These are phyloP conservation scores for Candida vaughaniae DNA, from an alignment of 805 yeast species.

Conservation along the genomic window DNA sequence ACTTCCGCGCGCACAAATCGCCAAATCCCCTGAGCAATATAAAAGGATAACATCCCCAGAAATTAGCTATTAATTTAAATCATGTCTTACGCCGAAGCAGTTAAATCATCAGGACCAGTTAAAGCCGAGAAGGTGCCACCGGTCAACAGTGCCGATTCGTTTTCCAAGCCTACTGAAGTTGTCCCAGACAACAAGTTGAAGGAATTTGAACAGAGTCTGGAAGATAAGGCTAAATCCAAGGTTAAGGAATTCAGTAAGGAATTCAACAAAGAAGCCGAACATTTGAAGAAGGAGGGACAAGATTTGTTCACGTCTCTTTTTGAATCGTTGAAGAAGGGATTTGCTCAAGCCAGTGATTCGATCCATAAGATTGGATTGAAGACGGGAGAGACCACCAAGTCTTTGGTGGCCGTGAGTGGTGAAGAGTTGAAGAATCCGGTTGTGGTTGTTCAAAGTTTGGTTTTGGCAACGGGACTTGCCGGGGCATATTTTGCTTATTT, in stretches of 20 bases:
- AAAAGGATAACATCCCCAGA: constrained; percentile 4
- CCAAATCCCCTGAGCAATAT: not conserved
- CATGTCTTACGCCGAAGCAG: constrained; percentile 40
- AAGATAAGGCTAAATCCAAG: constrained; percentile 15
- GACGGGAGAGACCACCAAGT: constrained; percentile 13
- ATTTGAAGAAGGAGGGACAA: constrained; percentile 18
- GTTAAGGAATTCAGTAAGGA: constrained; percentile 17
- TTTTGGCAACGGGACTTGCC: constrained; percentile 47
- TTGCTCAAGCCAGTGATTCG: constrained; percentile 4
- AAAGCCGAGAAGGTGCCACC: constrained; percentile 32
- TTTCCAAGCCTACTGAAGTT: constrained; percentile 13
- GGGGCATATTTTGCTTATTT: constrained; percentile 51
- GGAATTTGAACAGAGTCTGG: constrained; percentile 16
- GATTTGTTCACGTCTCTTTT: constrained; percentile 21
- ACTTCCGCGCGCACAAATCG: not conserved
- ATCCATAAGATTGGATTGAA: constrained; percentile 11
- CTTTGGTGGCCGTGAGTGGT: constrained; percentile 17
- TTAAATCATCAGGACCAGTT: constrained; percentile 38
- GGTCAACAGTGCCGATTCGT: constrained; percentile 22
- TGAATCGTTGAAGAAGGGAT: constrained; percentile 3
- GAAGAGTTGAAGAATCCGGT: constrained; percentile 61
- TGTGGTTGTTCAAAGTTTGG: constrained; percentile 52
- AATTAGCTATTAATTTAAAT: not conserved
- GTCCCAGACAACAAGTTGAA: constrained; percentile 14
- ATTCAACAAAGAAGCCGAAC: constrained; percentile 17